Evolutionary conservation across 257 asterid species (phyloP).

Genomic region (Leonotis leonurus): DNA sequence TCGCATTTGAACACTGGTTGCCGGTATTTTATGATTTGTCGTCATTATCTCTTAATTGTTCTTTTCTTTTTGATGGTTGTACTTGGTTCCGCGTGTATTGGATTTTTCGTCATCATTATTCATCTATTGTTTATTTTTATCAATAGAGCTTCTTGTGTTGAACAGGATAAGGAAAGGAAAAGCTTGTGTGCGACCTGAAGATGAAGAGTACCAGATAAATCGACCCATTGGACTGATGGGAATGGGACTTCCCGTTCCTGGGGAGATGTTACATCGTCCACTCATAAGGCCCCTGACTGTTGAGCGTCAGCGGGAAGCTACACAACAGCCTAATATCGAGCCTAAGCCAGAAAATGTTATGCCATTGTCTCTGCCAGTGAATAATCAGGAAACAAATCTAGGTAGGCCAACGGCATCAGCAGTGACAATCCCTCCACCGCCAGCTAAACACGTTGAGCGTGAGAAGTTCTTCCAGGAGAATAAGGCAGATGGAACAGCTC

Average conservation of each 20-base stretch:
- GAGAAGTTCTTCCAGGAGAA: constrained; percentile 80
- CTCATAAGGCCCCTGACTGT: constrained; percentile 58
- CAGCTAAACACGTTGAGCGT: constrained; percentile 84
- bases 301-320: constrained; percentile 40
- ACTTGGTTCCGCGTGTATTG: not conserved
- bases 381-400: constrained; percentile 23
- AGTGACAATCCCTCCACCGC: constrained; percentile 84
- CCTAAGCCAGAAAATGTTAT: constrained; percentile 29
- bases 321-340: constrained; percentile 19
- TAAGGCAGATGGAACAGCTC: constrained; percentile 45
- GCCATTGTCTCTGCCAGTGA: constrained; percentile 22
- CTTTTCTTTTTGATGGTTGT: not conserved
- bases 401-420: constrained; percentile 29
- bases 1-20: no score
- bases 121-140: not conserved
- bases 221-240: constrained; percentile 50
- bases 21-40: no score
- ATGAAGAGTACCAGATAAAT: constrained; percentile 38
- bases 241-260: constrained; percentile 50
- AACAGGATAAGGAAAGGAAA: constrained; percentile 89
- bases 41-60: not conserved
- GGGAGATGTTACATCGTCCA: constrained; percentile 61
- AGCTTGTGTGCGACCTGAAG: constrained; percentile 70
- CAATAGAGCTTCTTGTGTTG: not conserved
- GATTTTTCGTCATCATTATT: not conserved